A percentile compares a stretch with the other conserved stretches of the same genome.
phyloP scores from a whole-genome alignment of 2,329 filamentous ascomycete species.

The Basipetospora sp. region DNA sequence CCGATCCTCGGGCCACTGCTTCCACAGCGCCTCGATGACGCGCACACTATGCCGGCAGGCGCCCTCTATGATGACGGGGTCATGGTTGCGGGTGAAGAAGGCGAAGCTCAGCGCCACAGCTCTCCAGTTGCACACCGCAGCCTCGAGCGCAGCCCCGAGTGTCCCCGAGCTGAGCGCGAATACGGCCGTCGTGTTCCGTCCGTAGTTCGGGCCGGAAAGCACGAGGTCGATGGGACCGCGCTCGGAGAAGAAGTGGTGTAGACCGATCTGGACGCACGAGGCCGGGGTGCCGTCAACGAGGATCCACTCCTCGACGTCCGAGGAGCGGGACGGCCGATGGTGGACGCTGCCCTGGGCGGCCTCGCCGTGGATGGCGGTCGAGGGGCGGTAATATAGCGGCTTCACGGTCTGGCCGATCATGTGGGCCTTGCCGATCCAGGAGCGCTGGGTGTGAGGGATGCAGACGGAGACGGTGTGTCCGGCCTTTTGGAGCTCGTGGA shows the following conservation, averaged over 20 bases:
- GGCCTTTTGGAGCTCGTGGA: slow-evolving; percentile 53
- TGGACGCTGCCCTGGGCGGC: slow-evolving; percentile 50
- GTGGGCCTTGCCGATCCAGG: slow-evolving; percentile 97
- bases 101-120: slow-evolving; percentile 80
- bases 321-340: slow-evolving; percentile 36
- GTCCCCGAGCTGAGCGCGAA: slow-evolving; percentile 69
- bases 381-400: slow-evolving; percentile 66
- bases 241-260: slow-evolving; percentile 65
- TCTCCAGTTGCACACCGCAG: slow-evolving; percentile 52
- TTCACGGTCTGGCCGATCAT: slow-evolving; percentile 80
- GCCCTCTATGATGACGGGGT: slow-evolving; percentile 63
- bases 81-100: slow-evolving; percentile 75
- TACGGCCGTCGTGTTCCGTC: slow-evolving; percentile 65
- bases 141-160: slow-evolving; percentile 63
- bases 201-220: slow-evolving; percentile 69
- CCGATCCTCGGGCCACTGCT: slow-evolving; percentile 53
- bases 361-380: slow-evolving; percentile 24
- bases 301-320: slow-evolving; percentile 60
- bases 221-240: slow-evolving; percentile 61
- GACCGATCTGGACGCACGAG: slow-evolving; percentile 66
- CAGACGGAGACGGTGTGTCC: slow-evolving; percentile 86
- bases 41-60: slow-evolving; percentile 60
- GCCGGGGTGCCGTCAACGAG: slow-evolving; percentile 70
- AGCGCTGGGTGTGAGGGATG: slow-evolving; percentile 78
- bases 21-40: slow-evolving; percentile 64